phyloP scores from a whole-genome alignment of 495 filamentous ascomycete species.

The Penicillium tannophilum region DNA sequence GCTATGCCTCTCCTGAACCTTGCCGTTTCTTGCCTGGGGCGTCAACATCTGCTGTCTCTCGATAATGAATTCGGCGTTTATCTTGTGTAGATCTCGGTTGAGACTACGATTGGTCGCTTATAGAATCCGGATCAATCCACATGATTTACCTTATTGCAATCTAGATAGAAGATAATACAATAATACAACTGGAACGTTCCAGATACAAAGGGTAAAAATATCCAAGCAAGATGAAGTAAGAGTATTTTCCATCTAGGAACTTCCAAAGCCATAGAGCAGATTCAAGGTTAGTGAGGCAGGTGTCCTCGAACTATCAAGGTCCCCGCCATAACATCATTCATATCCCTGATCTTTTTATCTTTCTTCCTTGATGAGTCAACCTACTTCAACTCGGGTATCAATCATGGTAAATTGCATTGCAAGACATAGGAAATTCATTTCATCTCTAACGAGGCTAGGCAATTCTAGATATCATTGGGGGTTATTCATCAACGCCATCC shows the following conservation, averaged over 20 bases:
- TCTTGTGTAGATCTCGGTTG: background rate
- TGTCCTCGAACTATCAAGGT: too few relatives aligned
- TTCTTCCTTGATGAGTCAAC: too few relatives aligned
- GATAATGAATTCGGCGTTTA: background rate
- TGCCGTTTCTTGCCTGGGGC: constrained; percentile 1
- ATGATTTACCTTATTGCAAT: background rate
- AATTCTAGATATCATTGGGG: constrained; percentile 8
- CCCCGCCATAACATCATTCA: too few relatives aligned
- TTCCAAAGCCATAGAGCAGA: too few relatives aligned
- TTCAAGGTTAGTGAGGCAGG: too few relatives aligned
- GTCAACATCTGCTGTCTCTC: background rate
- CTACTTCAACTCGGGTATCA: too few relatives aligned
- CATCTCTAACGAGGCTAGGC: constrained; percentile 1
- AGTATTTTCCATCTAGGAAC: too few relatives aligned
- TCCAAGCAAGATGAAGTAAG: too few relatives aligned
- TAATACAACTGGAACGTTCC: background rate
- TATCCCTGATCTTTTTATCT: too few relatives aligned
- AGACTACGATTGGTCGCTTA: background rate
- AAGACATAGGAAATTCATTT: constrained; percentile 7
- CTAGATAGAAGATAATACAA: background rate
- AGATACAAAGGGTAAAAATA: too few relatives aligned
- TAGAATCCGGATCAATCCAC: background rate
- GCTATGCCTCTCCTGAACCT: constrained; percentile 15
- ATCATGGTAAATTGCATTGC: background rate
- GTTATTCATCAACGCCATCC: constrained; percentile 3